These are phyloP conservation scores for Phalaenopsis hybrid DNA, from an alignment of 116 monocot species.

Conservation along the genomic window DNA sequence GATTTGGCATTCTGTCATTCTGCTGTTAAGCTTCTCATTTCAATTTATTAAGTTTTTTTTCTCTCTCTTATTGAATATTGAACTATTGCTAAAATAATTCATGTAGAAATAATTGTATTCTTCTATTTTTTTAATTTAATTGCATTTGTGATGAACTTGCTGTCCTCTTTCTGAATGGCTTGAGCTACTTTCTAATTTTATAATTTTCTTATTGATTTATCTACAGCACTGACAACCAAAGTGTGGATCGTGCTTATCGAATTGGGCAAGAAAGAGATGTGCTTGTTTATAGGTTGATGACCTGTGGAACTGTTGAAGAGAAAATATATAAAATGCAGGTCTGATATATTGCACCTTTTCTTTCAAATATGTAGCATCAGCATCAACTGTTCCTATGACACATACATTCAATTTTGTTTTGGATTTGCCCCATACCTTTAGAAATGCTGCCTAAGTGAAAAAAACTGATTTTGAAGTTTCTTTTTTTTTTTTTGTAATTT, in stretches of 20 bases:
- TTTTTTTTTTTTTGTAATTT: background rate
- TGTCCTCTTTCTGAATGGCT: background rate
- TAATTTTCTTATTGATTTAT: background rate
- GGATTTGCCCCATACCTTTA: background rate
- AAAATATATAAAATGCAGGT: slow-evolving; percentile 99
- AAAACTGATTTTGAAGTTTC: background rate
- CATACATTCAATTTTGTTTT: background rate
- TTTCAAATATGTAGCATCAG: background rate
- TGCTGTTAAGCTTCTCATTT: background rate
- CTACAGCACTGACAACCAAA: slow-evolving; percentile 87
- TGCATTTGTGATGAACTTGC: background rate
- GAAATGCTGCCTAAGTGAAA: background rate
- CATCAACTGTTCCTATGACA: background rate
- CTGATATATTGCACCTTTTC: slow-evolving; percentile 2
- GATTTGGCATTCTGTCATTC: background rate
- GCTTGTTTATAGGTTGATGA: slow-evolving; percentile 91
- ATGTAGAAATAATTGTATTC: background rate
- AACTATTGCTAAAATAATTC: background rate
- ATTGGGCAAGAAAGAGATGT: slow-evolving; percentile 92
- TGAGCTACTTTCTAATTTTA: background rate
- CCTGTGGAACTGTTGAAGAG: slow-evolving; percentile 96
- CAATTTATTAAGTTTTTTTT: background rate
- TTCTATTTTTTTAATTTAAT: background rate
- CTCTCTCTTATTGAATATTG: background rate
- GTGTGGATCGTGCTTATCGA: slow-evolving; percentile 97